Percentiles rank a stretch among this genome's conserved stretches.
Conservation (phyloP, 495 filamentous ascomycete genomes). For the Alectoria sarmentosa region DNA sequence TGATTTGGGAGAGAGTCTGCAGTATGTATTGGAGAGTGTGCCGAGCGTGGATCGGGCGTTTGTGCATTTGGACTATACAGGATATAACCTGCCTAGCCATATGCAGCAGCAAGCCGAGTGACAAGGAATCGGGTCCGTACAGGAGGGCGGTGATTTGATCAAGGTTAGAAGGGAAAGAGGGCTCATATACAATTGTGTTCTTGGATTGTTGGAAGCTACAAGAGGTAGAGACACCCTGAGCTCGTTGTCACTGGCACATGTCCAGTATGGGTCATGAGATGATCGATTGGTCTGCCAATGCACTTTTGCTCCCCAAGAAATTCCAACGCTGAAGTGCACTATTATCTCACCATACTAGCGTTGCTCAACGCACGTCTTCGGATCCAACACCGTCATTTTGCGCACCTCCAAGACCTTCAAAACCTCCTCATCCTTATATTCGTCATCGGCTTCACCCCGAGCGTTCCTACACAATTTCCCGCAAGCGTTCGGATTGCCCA, state of each 20-base stretch:
- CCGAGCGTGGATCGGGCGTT: constrained; percentile 64
- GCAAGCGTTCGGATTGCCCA: constrained; percentile 23
- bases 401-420: constrained; percentile 22
- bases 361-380: background rate
- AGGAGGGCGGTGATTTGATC: too few relatives aligned
- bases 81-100: constrained; percentile 77
- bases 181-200: background rate
- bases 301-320: background rate
- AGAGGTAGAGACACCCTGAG: background rate
- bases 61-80: constrained; percentile 78
- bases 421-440: constrained; percentile 22
- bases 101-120: constrained; percentile 61
- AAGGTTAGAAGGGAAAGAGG: background rate
- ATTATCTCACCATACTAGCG: background rate
- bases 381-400: constrained; percentile 10
- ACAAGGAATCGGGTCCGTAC: background rate
- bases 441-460: constrained; percentile 9
- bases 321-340: background rate
- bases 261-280: background rate
- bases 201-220: too few relatives aligned
- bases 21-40: constrained; percentile 86
- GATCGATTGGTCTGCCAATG: background rate
- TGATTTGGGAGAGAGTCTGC: constrained; percentile 80
- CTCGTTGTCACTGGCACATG: background rate
- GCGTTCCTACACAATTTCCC: constrained; percentile 23